Conservation (phyloP, 1,284 basidiomycete genomes). For the Sphaerobolus stellatus region DNA sequence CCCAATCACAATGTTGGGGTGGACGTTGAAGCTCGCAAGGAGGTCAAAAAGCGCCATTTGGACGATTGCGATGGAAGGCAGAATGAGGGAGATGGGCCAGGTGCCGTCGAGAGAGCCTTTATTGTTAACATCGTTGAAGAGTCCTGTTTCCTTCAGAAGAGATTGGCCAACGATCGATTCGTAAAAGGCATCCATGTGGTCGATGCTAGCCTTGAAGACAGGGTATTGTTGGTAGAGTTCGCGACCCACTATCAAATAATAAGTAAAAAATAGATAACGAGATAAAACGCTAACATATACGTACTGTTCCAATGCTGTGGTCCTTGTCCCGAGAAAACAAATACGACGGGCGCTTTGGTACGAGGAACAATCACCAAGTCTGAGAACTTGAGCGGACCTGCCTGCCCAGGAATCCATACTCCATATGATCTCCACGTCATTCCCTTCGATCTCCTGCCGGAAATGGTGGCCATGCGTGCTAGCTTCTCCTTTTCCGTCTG, state of each 20-base stretch:
- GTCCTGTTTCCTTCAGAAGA: conserved; percentile 11
- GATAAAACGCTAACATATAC: too few relatives aligned
- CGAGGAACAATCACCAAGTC: conserved; percentile 20
- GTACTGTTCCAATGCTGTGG: too few relatives aligned
- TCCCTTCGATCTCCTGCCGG: conserved; percentile 20
- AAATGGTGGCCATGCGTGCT: too few relatives aligned
- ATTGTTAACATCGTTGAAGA: conserved; percentile 26
- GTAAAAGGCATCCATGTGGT: conserved; percentile 36
- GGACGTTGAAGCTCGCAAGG: conserved; percentile 33
- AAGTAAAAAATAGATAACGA: too few relatives aligned
- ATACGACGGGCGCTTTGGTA: conserved; percentile 31
- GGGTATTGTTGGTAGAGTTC: conserved; percentile 35
- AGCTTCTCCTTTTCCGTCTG: conserved; percentile 10
- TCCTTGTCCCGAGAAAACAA: conserved; percentile 43
- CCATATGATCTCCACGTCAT: conserved; percentile 36
- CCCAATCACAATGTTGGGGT: conserved; percentile 39
- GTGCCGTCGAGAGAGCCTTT: conserved; percentile 27
- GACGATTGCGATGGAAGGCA: conserved; percentile 40
- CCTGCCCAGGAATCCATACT: conserved; percentile 16
- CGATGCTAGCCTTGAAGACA: conserved; percentile 37
- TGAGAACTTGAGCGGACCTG: neutral
- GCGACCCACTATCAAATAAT: conserved; percentile 37
- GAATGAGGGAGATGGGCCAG: conserved; percentile 38
- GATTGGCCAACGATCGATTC: conserved; percentile 25
- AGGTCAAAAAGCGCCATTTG: conserved; percentile 47